Base-by-base conservation (phyloP, 2,329 filamentous ascomycete genomes). In the Colletotrichum sp. region DNA sequence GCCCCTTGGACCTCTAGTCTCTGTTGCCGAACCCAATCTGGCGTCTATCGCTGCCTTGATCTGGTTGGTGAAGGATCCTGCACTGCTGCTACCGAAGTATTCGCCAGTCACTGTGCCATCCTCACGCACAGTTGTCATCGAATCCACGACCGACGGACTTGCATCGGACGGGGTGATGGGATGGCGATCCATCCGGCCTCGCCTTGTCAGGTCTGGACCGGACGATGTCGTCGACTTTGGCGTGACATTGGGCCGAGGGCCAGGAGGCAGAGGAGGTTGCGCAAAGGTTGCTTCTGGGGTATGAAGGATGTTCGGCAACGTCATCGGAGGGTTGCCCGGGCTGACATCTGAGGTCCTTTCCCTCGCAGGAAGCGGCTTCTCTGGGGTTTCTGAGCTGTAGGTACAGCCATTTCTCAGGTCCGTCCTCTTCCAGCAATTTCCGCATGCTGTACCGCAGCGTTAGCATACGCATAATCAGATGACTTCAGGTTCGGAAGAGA, bases 31-130 rank as follows among this genome's bases (percentile, higher is more conserved):
- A 6, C 81, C 81, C 0, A 84, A 55, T 5, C 81, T 78, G 5
- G 78, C 78, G 8, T 88, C 86, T 2, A 88, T 85, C 0, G 86
- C 86, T 1, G 82, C 84, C 68, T 85, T 87, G 52, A 89, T 88
- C 70, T 88, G 86, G 2, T 83, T 83, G 32, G 87, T 88, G 64
- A 89, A 89, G 4, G 86, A 87, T 0, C 86, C 86, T 1, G 86
- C 86, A 72, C 87, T 88, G 18, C 86, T 88, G 75, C 84, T 88
- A 0, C 87, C 87, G 71, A 88, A 89, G 74, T 87, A 88, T 21
- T 87, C 87, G 16, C 85, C 82, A 1, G 82, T 86, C 26, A 79
- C 84, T 1, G 78, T 78, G 1, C 84, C 86, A 70, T 88, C 86
- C 30, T 87, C 86, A 4, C 86, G 80, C 2, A 88, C 83, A 0